A percentile compares a stretch with the other conserved stretches of the same genome.
phyloP scores from a whole-genome alignment of 495 filamentous ascomycete genomes.

The Daldinia caldariorum region DNA sequence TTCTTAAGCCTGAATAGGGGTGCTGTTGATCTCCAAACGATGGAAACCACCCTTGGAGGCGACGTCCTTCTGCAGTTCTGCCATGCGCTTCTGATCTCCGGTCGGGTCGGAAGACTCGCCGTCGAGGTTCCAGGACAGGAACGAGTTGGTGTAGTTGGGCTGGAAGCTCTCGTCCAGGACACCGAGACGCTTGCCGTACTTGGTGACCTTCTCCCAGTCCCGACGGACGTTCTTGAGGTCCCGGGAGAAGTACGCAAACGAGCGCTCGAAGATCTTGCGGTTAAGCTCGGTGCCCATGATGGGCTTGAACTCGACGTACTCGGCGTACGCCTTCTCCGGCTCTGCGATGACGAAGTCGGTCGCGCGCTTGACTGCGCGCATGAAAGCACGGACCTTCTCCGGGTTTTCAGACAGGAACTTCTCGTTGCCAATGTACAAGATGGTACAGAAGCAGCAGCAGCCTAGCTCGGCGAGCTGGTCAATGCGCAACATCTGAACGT shows the following conservation, averaged over 20 bases:
- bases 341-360: slow-evolving; percentile 73
- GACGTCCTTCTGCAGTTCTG: slow-evolving; percentile 66
- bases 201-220: slow-evolving; percentile 76
- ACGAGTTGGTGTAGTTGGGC: slow-evolving; percentile 75
- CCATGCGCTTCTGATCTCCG: slow-evolving; percentile 75
- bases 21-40: slow-evolving; percentile 41
- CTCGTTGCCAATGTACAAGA: slow-evolving; percentile 75
- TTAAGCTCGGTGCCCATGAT: slow-evolving; percentile 71
- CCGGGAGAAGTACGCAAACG: slow-evolving; percentile 74
- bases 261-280: slow-evolving; percentile 77
- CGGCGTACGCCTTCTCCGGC: slow-evolving; percentile 66
- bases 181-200: slow-evolving; percentile 72
- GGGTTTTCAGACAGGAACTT: slow-evolving; percentile 68
- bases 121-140: slow-evolving; percentile 68
- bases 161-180: slow-evolving; percentile 66
- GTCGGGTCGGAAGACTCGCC: slow-evolving; percentile 68
- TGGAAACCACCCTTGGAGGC: slow-evolving; percentile 61
- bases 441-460: slow-evolving; percentile 80
- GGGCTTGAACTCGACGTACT: slow-evolving; percentile 74
- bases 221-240: slow-evolving; percentile 75
- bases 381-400: slow-evolving; percentile 66
- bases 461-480: slow-evolving; percentile 76
- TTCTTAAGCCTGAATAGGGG: slow-evolving; percentile 28
- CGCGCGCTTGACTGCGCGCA: slow-evolving; percentile 71
- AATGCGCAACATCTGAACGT: slow-evolving; percentile 77